Percentiles rank a stretch among this genome's conserved stretches.
These are phyloP conservation scores for Termitomyces sp. DNA, from an alignment of 768 basidiomycete species.

Conservation along the genomic window DNA sequence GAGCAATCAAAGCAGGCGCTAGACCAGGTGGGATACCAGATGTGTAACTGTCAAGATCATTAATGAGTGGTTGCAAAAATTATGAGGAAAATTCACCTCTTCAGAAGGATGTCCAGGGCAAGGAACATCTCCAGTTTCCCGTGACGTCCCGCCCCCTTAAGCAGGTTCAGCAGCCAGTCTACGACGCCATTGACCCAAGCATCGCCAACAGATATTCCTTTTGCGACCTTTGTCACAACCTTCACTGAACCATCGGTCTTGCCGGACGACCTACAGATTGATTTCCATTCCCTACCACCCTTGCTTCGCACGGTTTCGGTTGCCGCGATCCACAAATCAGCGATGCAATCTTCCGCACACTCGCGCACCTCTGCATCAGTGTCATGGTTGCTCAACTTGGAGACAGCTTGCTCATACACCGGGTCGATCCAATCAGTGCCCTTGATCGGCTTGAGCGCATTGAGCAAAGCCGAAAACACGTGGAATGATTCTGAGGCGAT, in stretches of 20 bases:
- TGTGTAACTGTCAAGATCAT: conserved; percentile 25
- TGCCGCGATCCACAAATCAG: conserved; percentile 84
- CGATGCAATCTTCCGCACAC: conserved; percentile 77
- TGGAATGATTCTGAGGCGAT: conserved; percentile 86
- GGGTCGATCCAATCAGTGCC: conserved; percentile 60
- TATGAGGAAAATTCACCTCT: conserved; percentile 38
- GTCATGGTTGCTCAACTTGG: conserved; percentile 68
- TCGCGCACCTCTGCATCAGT: conserved; percentile 89
- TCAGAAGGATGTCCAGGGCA: conserved; percentile 67
- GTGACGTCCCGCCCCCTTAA: conserved; percentile 73
- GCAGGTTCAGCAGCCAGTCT: conserved; percentile 67
- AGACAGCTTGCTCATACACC: conserved; percentile 71
- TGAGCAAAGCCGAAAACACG: conserved; percentile 79
- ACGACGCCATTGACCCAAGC: conserved; percentile 80
- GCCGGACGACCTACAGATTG: conserved; percentile 64
- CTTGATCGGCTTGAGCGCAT: conserved; percentile 66
- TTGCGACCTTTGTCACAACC: conserved; percentile 82
- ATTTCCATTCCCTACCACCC: conserved; percentile 75
- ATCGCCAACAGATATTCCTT: conserved; percentile 61
- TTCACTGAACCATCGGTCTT: conserved; percentile 72
- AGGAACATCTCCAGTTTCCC: conserved; percentile 80
- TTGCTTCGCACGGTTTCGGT: conserved; percentile 63
- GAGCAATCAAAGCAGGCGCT: conserved; percentile 57
- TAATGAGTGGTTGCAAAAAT: neutral
- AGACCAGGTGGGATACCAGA: conserved; percentile 50